Evolutionary conservation across 371 early-diverging fungal genomes (phyloP), one percentile per base, ranked within the genome.

Genomic region (Blakeslea trispora): DNA sequence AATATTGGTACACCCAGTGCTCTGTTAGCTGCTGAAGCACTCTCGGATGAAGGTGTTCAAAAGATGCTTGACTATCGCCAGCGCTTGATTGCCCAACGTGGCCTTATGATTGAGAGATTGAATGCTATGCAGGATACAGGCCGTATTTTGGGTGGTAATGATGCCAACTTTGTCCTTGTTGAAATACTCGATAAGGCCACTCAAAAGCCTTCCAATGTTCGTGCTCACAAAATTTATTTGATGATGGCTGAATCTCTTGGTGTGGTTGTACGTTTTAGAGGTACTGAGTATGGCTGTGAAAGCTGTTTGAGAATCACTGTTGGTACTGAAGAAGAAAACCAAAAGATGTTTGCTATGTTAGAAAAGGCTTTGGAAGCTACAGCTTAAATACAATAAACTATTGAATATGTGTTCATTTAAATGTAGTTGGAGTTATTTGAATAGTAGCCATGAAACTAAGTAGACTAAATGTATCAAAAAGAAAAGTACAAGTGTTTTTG

Each of bases 271-370:
- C 83, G 99, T 31, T 98, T 88, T 75, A 77, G 99, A 59, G 98
- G 97, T 23, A 86, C 77, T 32, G 98, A 99, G 69, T 63, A 80
- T 50, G 96, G 96, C 10, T 99, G 98, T 68, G 80, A 81, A 35
- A 97, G 94, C 0, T 94, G 97, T 69, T 62, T 99, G 61, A 83
- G 99, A 65, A 85, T 97, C 56, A 97, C 96, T 0, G 88, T 99
- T 28, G 98, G 99, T 19, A 95, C 90, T 0, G 73, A 81, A 9
- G 83, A 86, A 47, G 96, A 99, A 64, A 97, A 92, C 72, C 66
- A 66, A 22, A 53, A 43, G 11, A 63, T 89, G 37, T 45, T 86
- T 44, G 51, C 59, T 39, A 66, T 62, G 45, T 66, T 87, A 51
- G 60, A 74, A 19, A 74, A 80, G 55, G 78, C 78, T 39, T 63